Evolutionary conservation across 176 grass and related monocot genomes (phyloP).

Genomic region (Neostapfia colusana): DNA sequence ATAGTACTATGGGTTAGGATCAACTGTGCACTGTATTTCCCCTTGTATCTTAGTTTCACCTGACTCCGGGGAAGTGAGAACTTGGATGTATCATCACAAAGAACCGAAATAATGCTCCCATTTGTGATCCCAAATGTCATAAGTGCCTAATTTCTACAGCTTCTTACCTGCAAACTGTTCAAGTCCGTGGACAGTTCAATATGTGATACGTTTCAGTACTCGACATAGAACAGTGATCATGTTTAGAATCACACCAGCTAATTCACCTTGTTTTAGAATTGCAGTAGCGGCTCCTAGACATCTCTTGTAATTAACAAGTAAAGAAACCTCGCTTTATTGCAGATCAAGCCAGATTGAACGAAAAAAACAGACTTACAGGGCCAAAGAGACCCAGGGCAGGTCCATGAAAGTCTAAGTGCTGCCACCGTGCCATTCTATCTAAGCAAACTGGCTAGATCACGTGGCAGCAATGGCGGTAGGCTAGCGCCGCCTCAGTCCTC

Average conservation of each 20-base stretch:
- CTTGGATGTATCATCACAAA: not conserved
- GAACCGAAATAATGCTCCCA: not conserved
- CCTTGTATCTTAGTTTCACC: not conserved
- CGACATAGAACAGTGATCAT: not conserved
- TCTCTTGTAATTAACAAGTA: slow-evolving; percentile 24
- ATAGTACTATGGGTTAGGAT: not conserved
- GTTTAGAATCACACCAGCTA: not conserved
- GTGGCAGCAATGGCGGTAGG: slow-evolving; percentile 16
- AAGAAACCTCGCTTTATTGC: slow-evolving; percentile 33
- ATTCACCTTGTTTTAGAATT: slow-evolving; percentile 17
- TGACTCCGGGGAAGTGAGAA: not conserved
- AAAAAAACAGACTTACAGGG: slow-evolving; percentile 33
- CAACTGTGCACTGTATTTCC: not conserved
- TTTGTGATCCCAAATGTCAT: not conserved
- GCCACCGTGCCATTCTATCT: slow-evolving; percentile 13
- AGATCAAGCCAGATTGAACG: slow-evolving; percentile 35
- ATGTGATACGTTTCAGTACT: not conserved
- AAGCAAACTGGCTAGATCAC: slow-evolving; percentile 18
- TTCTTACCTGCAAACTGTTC: not conserved
- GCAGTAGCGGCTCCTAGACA: slow-evolving; percentile 22
- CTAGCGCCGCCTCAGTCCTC: slow-evolving; percentile 51
- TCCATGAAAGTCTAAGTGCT: not conserved
- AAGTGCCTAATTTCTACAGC: not conserved
- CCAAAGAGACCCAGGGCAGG: not conserved
- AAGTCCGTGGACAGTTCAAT: not conserved